phyloP scores from a whole-genome alignment of 371 early-diverging fungal species.

The Mycotypha africana region DNA sequence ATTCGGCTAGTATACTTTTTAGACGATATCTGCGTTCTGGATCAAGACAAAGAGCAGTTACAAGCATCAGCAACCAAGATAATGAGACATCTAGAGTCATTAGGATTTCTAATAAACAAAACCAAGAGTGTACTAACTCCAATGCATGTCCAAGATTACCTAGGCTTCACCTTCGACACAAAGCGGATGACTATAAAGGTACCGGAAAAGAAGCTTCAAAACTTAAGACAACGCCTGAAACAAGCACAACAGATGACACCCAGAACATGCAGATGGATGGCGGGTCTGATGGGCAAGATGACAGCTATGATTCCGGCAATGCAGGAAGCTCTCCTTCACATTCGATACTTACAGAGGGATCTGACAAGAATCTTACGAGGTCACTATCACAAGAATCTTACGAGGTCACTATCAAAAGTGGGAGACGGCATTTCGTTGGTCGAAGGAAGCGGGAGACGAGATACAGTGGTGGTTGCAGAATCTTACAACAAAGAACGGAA shows the following conservation, averaged over 20 bases:
- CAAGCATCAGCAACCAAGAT: not conserved
- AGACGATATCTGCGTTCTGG: slow-evolving; percentile 10
- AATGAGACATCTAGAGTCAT: not conserved
- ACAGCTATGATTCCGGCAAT: too few species aligned
- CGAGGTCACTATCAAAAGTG: too few species aligned
- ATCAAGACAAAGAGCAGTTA: slow-evolving; percentile 1
- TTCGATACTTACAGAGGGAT: too few species aligned
- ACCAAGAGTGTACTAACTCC: slow-evolving; percentile 1
- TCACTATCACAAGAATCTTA: too few species aligned
- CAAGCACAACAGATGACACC: not conserved
- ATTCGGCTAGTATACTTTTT: slow-evolving; percentile 6
- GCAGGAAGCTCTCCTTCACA: too few species aligned
- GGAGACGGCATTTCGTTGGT: too few species aligned
- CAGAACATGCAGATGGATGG: slow-evolving; percentile 2
- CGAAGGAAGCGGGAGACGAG: too few species aligned
- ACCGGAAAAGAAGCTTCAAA: not conserved
- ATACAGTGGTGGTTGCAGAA: too few species aligned
- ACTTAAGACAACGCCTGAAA: not conserved
- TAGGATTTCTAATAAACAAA: slow-evolving; percentile 3
- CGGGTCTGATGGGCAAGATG: slow-evolving; percentile 2
- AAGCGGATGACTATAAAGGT: slow-evolving; percentile 5
- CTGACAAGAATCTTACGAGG: too few species aligned
- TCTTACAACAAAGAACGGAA: too few species aligned
- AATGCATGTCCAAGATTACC: not conserved
- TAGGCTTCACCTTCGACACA: not conserved